Percentiles rank a stretch among this genome's conserved stretches.
phyloP scores from a whole-genome alignment of 2,329 filamentous ascomycete species.

The Monilinia vaccinii-corymbosi region DNA sequence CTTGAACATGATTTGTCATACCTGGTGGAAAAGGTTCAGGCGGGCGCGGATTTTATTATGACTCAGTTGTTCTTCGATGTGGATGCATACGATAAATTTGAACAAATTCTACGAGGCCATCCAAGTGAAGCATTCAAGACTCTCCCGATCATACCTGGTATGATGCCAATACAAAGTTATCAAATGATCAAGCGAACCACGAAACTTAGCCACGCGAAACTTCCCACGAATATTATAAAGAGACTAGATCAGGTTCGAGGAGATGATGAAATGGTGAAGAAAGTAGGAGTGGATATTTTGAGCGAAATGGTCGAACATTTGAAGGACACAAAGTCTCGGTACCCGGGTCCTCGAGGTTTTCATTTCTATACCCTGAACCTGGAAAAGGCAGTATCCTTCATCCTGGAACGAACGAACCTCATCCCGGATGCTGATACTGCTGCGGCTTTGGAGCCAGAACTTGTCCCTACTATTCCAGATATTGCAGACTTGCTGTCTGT shows the following conservation, averaged over 20 bases:
- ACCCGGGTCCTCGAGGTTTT: constrained; percentile 63
- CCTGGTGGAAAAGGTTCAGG: constrained; percentile 80
- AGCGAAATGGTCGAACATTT: constrained; percentile 76
- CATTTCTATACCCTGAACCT: constrained; percentile 97
- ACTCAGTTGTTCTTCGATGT: constrained; percentile 95
- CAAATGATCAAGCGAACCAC: constrained; percentile 90
- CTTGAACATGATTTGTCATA: constrained; percentile 78
- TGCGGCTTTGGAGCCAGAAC: constrained; percentile 33
- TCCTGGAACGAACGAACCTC: constrained; percentile 75
- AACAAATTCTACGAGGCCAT: constrained; percentile 66
- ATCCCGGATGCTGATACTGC: constrained; percentile 52
- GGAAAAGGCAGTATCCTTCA: constrained; percentile 91
- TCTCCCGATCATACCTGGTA: constrained; percentile 82
- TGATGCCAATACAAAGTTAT: constrained; percentile 98
- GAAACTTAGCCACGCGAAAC: constrained; percentile 82
- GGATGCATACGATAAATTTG: constrained; percentile 71
- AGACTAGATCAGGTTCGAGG: constrained; percentile 65
- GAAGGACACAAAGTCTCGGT: constrained; percentile 48
- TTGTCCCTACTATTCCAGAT: constrained; percentile 29
- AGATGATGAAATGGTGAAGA: constrained; percentile 75
- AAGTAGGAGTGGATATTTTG: constrained; percentile 71
- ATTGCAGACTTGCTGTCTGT: constrained; percentile 26
- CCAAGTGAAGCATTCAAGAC: constrained; percentile 76
- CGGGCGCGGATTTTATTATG: constrained; percentile 96
- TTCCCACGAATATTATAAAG: constrained; percentile 62